These are phyloP conservation scores for Macrophomina phaseolina DNA, from an alignment of 2,329 filamentous ascomycete genomes.

Conservation along the genomic window DNA sequence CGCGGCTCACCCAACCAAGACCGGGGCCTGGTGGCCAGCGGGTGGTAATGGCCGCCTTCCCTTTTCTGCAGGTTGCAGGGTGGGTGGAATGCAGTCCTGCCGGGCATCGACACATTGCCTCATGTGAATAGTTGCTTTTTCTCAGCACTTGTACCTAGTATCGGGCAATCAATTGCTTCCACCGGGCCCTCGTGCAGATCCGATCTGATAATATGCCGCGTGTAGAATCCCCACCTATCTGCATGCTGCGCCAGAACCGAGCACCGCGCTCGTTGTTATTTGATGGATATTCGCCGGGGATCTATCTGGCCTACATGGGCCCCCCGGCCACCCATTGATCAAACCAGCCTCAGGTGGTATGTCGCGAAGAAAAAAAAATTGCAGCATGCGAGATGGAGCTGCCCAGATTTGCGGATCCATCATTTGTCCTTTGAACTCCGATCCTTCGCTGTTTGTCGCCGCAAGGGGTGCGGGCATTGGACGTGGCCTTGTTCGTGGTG, in stretches of 20 bases:
- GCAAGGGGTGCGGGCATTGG: not conserved
- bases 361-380: not conserved
- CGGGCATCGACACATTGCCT: too few relatives aligned
- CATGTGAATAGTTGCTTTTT: slow-evolving; percentile 6
- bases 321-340: not conserved
- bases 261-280: not conserved
- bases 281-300: slow-evolving; percentile 7
- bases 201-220: too few relatives aligned
- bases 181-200: too few relatives aligned
- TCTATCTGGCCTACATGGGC: not conserved
- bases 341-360: not conserved
- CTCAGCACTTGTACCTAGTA: not conserved
- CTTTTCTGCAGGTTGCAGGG: not conserved
- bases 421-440: not conserved
- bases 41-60: not conserved
- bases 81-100: too few relatives aligned
- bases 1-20: not conserved
- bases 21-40: not conserved
- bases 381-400: not conserved
- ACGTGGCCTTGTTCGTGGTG: not conserved
- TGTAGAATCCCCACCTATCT: too few relatives aligned
- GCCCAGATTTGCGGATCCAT: not conserved
- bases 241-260: too few relatives aligned
- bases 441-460: not conserved
- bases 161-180: too few relatives aligned